phyloP scores from a whole-genome alignment of 2,329 filamentous ascomycete species.

The Penicillium verrucosum region DNA sequence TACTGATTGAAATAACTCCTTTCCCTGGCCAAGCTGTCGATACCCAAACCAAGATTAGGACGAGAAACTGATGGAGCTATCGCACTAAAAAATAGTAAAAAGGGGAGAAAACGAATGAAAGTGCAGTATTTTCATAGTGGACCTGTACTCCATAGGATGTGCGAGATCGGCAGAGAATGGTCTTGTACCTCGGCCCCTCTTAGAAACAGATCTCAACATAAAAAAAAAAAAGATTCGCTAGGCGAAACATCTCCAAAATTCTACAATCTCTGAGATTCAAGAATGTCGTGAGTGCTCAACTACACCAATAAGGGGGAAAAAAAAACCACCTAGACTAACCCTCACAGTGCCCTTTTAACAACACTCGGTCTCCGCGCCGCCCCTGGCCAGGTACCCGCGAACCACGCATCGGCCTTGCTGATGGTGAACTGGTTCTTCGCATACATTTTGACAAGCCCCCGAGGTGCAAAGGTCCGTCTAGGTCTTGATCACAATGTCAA shows the following conservation, averaged over 20 bases:
- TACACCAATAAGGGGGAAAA: neutral
- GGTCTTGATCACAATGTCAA: slow-evolving; percentile 40
- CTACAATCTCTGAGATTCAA: neutral
- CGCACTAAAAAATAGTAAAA: neutral
- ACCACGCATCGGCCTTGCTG: slow-evolving; percentile 33
- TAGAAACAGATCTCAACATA: neutral
- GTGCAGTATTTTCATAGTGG: neutral
- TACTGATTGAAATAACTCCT: neutral
- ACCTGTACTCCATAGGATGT: too few relatives aligned
- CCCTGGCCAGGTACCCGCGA: slow-evolving; percentile 16
- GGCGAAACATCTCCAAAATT: too few relatives aligned
- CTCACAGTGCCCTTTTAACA: slow-evolving; percentile 19
- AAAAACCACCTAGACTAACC: neutral
- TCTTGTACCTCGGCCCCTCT: neutral
- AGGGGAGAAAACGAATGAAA: neutral
- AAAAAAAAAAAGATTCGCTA: neutral
- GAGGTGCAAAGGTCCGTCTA: slow-evolving; percentile 30
- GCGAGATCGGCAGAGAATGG: neutral
- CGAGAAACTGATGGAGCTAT: neutral
- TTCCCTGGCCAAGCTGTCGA: neutral
- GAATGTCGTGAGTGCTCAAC: neutral
- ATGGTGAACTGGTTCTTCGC: slow-evolving; percentile 42
- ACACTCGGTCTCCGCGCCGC: slow-evolving; percentile 24
- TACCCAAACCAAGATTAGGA: neutral
- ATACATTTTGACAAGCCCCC: slow-evolving; percentile 37